Conservation (phyloP, 768 basidiomycete genomes). For the Boletus subcaerulescens region DNA sequence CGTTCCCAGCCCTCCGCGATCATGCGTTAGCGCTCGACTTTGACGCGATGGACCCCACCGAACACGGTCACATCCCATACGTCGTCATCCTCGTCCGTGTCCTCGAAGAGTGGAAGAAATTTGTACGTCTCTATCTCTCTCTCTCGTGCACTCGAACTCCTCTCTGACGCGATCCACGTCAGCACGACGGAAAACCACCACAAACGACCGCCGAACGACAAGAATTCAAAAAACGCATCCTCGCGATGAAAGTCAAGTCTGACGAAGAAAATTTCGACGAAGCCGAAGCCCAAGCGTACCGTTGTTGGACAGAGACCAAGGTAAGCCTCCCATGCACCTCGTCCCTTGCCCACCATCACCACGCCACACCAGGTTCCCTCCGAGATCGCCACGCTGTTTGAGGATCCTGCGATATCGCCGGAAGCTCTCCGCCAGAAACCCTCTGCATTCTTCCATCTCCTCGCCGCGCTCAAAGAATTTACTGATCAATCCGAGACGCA, state of each 20-base stretch:
- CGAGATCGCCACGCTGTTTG: constrained; percentile 63
- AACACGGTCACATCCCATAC: constrained; percentile 89
- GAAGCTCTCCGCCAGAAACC: constrained; percentile 42
- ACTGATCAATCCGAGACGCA: constrained; percentile 49
- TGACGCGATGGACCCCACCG: constrained; percentile 77
- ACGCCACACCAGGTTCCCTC: constrained; percentile 51
- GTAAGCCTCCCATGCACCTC: constrained; percentile 22
- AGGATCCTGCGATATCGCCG: constrained; percentile 50
- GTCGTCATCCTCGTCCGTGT: constrained; percentile 84
- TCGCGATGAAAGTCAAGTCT: constrained; percentile 60
- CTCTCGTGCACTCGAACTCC: not conserved
- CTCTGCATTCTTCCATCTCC: constrained; percentile 75
- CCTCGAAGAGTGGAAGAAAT: constrained; percentile 77
- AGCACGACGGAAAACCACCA: constrained; percentile 67
- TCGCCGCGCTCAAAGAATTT: constrained; percentile 70
- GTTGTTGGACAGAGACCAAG: constrained; percentile 62
- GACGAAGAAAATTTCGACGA: constrained; percentile 99
- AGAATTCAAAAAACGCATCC: constrained; percentile 69
- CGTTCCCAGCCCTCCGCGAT: constrained; percentile 79
- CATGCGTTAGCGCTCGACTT: constrained; percentile 73
- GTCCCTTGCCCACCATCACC: not conserved
- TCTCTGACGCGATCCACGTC: not conserved
- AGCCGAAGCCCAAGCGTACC: constrained; percentile 84
- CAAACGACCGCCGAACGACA: constrained; percentile 61
- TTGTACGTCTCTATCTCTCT: constrained; percentile 43